Base-by-base conservation (phyloP, 768 basidiomycete species). In the Dioszegia crocea region DNA sequence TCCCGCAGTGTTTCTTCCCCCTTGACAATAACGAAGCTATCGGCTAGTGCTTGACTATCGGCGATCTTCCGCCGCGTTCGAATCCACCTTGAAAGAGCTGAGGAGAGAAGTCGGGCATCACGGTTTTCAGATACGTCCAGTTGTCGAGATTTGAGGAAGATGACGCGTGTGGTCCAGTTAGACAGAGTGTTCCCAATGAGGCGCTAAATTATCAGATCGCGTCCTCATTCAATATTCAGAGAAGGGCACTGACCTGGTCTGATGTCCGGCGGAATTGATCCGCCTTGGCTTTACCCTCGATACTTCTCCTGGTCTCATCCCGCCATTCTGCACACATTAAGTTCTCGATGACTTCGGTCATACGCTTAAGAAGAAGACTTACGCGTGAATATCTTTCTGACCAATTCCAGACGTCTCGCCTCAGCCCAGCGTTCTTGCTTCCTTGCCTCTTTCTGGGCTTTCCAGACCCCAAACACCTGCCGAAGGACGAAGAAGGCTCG, bases 131-230 rank as follows among this genome's bases (percentile, higher is more conserved):
- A 49, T 11, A 59, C 63, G 31, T 68, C 64, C 11, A 69, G 47
- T 53, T 74, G 69, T 1, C 67, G 63, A 26, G 67, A 62, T 51
- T 74, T 70, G 45, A 71, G 38, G 16, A 63, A 59, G n/a, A 74
- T 56, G 26, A 74, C 65, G 14, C 64, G 46, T 12, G 48, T 56
- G 6, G 72, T 69, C 72, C 72, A 74, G 16, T 26, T 41, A 1
- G 48, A 39, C 14, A 73, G 56, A 26, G 47, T 23, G 1, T 24
- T 29, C 16, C 23, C 50, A 21, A 62, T 2, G 9, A 59, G 38
- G 21, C 51, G 59, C 71, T 72, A 26, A 17, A 17, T n/a, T n/a
- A n/a, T n/a, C n/a, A n/a, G n/a, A n/a, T n/a, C n/a, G n/a, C n/a
- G n/a, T n/a, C n/a, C n/a, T n/a, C n/a, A n/a, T n/a, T n/a, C n/a